Base-by-base conservation (phyloP, 1,284 basidiomycete genomes). In the Moniliophthora roreri region DNA sequence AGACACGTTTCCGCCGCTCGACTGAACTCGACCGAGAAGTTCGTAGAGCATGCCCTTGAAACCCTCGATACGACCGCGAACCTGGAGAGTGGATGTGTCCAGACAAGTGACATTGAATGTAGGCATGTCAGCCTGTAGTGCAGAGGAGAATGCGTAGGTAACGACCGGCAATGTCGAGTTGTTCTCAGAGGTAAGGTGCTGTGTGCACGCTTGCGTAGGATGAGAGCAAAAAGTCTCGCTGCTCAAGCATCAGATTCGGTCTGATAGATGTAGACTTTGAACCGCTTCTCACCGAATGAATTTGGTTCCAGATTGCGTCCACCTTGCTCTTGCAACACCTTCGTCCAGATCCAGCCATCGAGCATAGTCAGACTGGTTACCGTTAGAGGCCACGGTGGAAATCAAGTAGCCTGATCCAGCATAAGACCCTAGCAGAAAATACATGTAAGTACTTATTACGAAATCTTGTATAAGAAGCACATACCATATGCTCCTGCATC, bases 141-240 rank as follows among this genome's bases (percentile, higher is more conserved):
- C 61, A 20, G 75, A 64, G 23, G 80, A 77, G 64, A 85, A 85
- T 0, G 79, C 74, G 50, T 81, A 85, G 3, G 78, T 74, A 16
- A 80, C 63, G 34, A 60, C 40, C 1, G 77, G 80, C 42, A 78
- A 63, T 48, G 51, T 48, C 13, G 54, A 35, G 36, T 56, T 51
- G 34, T 39, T 32, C 11, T 73, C 72, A 28, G 72, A 68, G 47
- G 72, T 74, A 39, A 79, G 62, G 60, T 83, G 81, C 61, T 87
- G 81, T 2, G 78, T 66, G 58, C 86, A 89, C 37, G 84, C 77
- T 58, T 75, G 70, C 1, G 75, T 72, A 1, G 86, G 82, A 62
- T 87, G 71, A 3, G 87, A 87, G 62, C 87, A 90, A 58, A 89
- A 87, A 1, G 82, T 78, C 53, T 85, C 80, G 4, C 88, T 88